Evolutionary conservation across 1,284 basidiomycete species (phyloP).

Genomic region (Cystobasidium sp.): DNA sequence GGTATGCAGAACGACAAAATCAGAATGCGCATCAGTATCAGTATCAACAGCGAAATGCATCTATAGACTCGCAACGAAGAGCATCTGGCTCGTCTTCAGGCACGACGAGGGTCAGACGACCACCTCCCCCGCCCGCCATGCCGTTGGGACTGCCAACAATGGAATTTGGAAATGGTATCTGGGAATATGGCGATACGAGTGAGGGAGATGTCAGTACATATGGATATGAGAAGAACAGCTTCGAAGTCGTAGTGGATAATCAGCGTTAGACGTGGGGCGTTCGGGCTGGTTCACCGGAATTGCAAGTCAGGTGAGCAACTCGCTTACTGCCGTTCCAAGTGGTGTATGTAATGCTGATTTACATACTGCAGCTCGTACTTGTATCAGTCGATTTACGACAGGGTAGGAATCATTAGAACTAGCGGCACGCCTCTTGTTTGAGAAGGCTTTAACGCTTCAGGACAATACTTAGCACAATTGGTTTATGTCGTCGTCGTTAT

Average conservation of each 20-base stretch:
- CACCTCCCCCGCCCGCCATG: slow-evolving; percentile 46
- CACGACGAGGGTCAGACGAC: neutral
- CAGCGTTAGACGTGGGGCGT: neutral
- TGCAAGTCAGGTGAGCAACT: too few relatives aligned
- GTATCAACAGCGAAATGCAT: slow-evolving; percentile 8
- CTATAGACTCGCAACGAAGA: slow-evolving; percentile 8
- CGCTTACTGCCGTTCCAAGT: too few relatives aligned
- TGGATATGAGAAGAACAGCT: slow-evolving; percentile 21
- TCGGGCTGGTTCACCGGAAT: too few relatives aligned
- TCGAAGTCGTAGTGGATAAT: slow-evolving; percentile 32
- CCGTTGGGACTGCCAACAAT: slow-evolving; percentile 47
- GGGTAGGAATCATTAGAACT: too few relatives aligned
- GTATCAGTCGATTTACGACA: too few relatives aligned
- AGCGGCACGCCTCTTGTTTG: too few relatives aligned
- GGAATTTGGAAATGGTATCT: slow-evolving; percentile 40
- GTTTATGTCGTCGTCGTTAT: too few relatives aligned
- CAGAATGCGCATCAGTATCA: slow-evolving; percentile 5
- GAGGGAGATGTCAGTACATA: slow-evolving; percentile 10
- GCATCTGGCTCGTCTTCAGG: neutral
- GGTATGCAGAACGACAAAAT: slow-evolving; percentile 18
- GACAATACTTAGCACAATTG: too few relatives aligned
- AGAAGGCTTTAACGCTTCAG: too few relatives aligned
- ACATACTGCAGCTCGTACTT: too few relatives aligned
- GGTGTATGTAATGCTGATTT: too few relatives aligned
- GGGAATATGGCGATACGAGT: slow-evolving; percentile 19